These are phyloP conservation scores for Paraphaeosphaeria sporulosa DNA, from an alignment of 2,329 filamentous ascomycete genomes.

Conservation along the genomic window DNA sequence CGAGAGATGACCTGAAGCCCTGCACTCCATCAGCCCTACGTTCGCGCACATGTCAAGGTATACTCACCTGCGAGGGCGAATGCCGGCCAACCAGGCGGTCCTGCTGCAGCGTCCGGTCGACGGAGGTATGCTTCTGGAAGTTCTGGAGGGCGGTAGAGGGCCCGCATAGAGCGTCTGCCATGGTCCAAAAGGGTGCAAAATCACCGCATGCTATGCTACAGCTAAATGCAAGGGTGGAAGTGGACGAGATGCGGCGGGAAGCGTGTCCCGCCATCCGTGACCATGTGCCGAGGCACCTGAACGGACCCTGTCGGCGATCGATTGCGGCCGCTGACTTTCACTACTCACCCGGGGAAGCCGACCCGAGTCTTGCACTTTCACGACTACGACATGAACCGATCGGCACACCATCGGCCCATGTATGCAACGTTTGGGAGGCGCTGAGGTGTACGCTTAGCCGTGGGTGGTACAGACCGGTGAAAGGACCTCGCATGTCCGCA, in stretches of 20 bases:
- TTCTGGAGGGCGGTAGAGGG: constrained; percentile 78
- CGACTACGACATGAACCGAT: not conserved
- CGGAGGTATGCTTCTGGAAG: constrained; percentile 73
- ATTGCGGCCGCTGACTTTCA: not conserved
- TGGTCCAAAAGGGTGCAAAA: constrained; percentile 47
- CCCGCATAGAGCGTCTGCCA: constrained; percentile 75
- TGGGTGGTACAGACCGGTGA: constrained; percentile 26
- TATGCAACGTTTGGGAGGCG: not conserved
- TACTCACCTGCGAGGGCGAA: constrained; percentile 62
- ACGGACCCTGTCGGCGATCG: constrained; percentile 9
- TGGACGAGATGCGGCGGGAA: constrained; percentile 5
- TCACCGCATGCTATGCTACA: constrained; percentile 31
- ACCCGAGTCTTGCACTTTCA: not conserved
- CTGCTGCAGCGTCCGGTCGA: constrained; percentile 75
- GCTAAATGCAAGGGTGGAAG: constrained; percentile 11
- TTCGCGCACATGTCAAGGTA: not conserved
- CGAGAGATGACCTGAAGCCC: constrained; percentile 67
- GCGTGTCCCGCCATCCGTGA: constrained; percentile 16
- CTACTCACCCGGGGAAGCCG: not conserved
- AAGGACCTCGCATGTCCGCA: constrained; percentile 14
- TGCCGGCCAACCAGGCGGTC: constrained; percentile 68
- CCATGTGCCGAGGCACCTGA: constrained; percentile 21
- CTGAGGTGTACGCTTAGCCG: not conserved
- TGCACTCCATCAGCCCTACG: constrained; percentile 45
- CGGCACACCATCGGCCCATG: not conserved